Evolutionary conservation across 2,329 filamentous ascomycete species (phyloP), one percentile per base, ranked within the genome.

Genomic region (Talaromyces sp.): DNA sequence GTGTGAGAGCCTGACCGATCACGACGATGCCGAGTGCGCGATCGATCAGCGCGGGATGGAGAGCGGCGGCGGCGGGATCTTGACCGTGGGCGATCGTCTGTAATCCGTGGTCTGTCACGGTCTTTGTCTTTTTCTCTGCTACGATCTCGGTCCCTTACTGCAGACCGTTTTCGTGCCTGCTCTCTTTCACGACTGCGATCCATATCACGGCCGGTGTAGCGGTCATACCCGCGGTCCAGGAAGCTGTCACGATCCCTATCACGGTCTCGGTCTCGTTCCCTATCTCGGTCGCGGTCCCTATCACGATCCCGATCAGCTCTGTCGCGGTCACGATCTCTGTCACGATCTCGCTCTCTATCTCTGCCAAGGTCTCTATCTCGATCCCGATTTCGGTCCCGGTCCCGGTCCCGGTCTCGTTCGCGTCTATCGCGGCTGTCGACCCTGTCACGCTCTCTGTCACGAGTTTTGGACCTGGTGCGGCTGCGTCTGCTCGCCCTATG

Each of bases 191-290:
- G 56, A 41, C 70, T 73, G 33, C 72, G 67, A 39, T 73, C 71
- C 41, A 70, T 67, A 43, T 72, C 71, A 9, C 72, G 71, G 11
- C 70, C 70, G 22, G 68, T 67, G 37, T 73, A 72, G 62, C 71
- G 69, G 60, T 74, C 73, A 50, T 70, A 66, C 3, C 69, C 70
- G 25, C 74, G 71, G 47, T 66, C 68, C 17, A 77, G 71, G 65
- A 76, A 78, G 67, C 73, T 73, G 61, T 76, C 73, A 47, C 70
- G 70, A 27, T 68, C 71, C 56, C 72, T 68, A 22, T 73, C 71
- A 41, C 63, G 33, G 22, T 61, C 37, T 68, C 67, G 15, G 71
- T 73, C 67, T 70, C 27, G 22, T 1, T 22, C 22, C 22, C 76
- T 61, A 73, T 69, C 70, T n/a, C 74, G 69, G 37, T 66, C 68